phyloP scores from a whole-genome alignment of 129 eudicot genomes.

The Chrysanthemum lavandulifolium region DNA sequence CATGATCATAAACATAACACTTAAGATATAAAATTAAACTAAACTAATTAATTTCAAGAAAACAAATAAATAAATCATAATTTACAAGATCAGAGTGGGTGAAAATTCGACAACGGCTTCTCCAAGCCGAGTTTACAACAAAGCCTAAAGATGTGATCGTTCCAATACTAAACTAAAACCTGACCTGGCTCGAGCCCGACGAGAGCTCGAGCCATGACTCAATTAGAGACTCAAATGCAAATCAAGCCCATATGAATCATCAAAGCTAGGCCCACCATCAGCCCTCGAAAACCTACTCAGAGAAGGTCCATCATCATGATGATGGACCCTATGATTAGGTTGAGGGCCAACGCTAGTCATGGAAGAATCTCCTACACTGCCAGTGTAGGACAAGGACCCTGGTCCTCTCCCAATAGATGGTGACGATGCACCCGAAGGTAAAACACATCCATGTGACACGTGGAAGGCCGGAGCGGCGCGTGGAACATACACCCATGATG shows the following conservation, averaged over 20 bases:
- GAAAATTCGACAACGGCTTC: constrained; percentile 34
- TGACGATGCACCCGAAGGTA: constrained; percentile 33
- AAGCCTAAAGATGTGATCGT: constrained; percentile 14
- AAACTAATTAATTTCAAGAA: constrained; percentile 26
- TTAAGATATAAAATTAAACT: neutral
- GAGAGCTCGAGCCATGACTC: constrained; percentile 39
- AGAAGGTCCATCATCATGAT: constrained; percentile 60
- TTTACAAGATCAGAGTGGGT: constrained; percentile 50
- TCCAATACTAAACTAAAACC: constrained; percentile 17
- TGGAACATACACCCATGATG: constrained; percentile 73
- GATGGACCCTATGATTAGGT: constrained; percentile 43
- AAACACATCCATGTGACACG: constrained; percentile 70
- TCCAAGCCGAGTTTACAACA: constrained; percentile 39
- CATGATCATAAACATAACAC: neutral
- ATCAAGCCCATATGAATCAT: constrained; percentile 74
- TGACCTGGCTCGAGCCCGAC: constrained; percentile 24
- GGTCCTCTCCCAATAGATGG: constrained; percentile 46
- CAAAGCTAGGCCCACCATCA: constrained; percentile 69
- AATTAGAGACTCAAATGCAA: constrained; percentile 83
- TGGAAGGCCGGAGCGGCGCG: constrained; percentile 72
- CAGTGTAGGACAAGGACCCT: constrained; percentile 50
- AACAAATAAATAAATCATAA: constrained; percentile 55
- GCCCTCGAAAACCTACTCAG: constrained; percentile 60
- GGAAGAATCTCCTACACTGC: constrained; percentile 55
- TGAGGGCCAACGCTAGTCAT: constrained; percentile 51